These are phyloP conservation scores for Coelomomyces lativittatus DNA, from an alignment of 371 early-diverging fungal species.

Conservation along the genomic window DNA sequence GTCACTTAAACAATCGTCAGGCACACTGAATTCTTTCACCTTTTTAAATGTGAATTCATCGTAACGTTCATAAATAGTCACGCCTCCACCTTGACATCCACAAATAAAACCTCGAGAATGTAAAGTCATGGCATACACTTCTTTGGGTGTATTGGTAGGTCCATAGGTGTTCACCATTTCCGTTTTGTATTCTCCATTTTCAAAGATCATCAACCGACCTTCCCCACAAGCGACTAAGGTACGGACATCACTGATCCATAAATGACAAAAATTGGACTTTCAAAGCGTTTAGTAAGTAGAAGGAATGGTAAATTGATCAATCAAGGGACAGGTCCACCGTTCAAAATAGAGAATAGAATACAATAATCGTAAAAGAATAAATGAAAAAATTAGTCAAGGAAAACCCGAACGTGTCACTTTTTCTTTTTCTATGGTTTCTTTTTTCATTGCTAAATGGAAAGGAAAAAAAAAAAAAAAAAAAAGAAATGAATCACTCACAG, in stretches of 20 bases:
- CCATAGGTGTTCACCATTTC: conserved; percentile 10
- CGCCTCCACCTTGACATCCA: not conserved
- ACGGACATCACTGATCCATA: conserved; percentile 15
- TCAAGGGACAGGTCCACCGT: too few species aligned
- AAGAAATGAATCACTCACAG: too few species aligned
- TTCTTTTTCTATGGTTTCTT: too few species aligned
- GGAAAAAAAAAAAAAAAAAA: too few species aligned
- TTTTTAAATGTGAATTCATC: not conserved
- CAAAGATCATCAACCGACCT: conserved; percentile 12
- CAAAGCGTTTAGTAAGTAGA: too few species aligned
- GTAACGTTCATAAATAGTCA: conserved; percentile 1
- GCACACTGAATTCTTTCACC: not conserved
- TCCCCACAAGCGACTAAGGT: conserved; percentile 17
- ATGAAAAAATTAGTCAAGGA: too few species aligned
- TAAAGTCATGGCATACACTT: not conserved
- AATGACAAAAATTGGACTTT: conserved; percentile 13
- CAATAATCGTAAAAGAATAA: too few species aligned
- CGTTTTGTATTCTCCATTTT: not conserved
- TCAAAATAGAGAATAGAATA: too few species aligned
- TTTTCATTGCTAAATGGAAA: too few species aligned
- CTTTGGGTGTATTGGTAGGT: conserved; percentile 6
- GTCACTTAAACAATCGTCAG: not conserved
- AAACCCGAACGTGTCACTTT: too few species aligned
- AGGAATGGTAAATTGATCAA: too few species aligned
- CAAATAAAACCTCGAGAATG: not conserved